Evolutionary conservation across 1,284 basidiomycete genomes (phyloP), one percentile per base, ranked within the genome.

Genomic region (Pyrrhoderma lamaoense): DNA sequence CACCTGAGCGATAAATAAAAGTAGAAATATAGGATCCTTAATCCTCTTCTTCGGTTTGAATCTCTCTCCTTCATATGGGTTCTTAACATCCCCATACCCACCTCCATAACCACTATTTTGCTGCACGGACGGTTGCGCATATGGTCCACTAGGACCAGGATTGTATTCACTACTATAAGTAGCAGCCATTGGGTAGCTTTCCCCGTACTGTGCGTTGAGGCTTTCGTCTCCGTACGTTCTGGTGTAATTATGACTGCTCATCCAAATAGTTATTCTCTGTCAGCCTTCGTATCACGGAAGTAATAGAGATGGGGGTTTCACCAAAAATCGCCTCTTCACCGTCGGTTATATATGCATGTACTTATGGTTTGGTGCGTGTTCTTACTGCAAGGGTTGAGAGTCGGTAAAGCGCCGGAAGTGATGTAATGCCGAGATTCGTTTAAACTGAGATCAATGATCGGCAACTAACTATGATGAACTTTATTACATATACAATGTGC

Each of bases 1-100:
- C 18, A 84, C 79, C 68, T 85, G 80, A 1, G 79, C 68, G 21
- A 90, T 66, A 66, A 88, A 91, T 34, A 89, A 63, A 5, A 86
- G 61, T 19, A 89, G 70, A 63, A 88, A 80, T 46, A 87, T 69
- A 2, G 80, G 77, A 64, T 91, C 88, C 56, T 88, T 86, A 25
- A 89, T 66, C 52, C 69, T 73, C 61, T 79, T 84, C 69, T 80
- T 82, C 2, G 78, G 83, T 57, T 77, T 78, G 70, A 89, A 85
- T 36, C 87, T 67, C 36, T 77, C 79, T 13, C 77, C 79, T 44
- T 80, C 72, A 64, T 74, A 81, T 23, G 77, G 82, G 47, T 68
- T 70, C 69, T 80, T 84, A 59, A 59, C 60, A 62, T 73, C 77
- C 47, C 22, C 63, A 43, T 62, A 63, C 43, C 53, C 54, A 21